These are phyloP conservation scores for Gossypium lobatum DNA, from an alignment of 441 rosid species.

Conservation along the genomic window DNA sequence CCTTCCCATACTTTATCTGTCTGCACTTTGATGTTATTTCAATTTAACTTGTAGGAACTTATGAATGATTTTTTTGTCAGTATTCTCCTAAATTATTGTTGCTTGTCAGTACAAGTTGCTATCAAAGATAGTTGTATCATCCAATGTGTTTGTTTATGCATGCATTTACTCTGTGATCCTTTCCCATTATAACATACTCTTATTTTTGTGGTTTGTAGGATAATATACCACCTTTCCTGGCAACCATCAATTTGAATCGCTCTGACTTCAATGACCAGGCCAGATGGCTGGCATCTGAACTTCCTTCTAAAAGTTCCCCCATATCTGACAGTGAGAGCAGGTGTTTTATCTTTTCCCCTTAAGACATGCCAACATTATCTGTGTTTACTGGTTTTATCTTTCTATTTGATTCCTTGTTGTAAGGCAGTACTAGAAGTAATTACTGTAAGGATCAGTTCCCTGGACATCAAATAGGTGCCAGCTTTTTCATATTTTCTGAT, in stretches of 20 bases:
- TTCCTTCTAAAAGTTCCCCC: slow-evolving; percentile 29
- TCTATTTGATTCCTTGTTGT: not conserved
- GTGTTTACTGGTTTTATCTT: not conserved
- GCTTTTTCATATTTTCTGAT: not conserved
- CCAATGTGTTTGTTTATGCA: not conserved
- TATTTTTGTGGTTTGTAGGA: slow-evolving; percentile 40
- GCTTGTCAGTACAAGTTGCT: not conserved
- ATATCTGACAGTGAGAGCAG: slow-evolving; percentile 47
- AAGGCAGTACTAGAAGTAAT: slow-evolving; percentile 1
- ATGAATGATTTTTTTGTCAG: not conserved
- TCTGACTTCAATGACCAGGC: slow-evolving; percentile 35
- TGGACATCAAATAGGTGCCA: not conserved
- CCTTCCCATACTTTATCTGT: not conserved
- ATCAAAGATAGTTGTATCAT: not conserved
- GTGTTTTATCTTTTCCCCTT: slow-evolving; percentile 27
- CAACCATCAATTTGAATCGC: slow-evolving; percentile 30
- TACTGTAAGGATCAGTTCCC: slow-evolving; percentile 8
- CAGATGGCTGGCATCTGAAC: slow-evolving; percentile 38
- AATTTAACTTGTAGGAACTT: not conserved
- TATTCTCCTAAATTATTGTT: not conserved
- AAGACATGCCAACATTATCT: not conserved
- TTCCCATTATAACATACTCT: not conserved
- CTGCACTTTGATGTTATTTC: not conserved
- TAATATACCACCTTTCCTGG: slow-evolving; percentile 38
- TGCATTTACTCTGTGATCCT: not conserved